phyloP scores from a whole-genome alignment of 2,329 filamentous ascomycete genomes.

The Ophiosphaerella herpotricha region DNA sequence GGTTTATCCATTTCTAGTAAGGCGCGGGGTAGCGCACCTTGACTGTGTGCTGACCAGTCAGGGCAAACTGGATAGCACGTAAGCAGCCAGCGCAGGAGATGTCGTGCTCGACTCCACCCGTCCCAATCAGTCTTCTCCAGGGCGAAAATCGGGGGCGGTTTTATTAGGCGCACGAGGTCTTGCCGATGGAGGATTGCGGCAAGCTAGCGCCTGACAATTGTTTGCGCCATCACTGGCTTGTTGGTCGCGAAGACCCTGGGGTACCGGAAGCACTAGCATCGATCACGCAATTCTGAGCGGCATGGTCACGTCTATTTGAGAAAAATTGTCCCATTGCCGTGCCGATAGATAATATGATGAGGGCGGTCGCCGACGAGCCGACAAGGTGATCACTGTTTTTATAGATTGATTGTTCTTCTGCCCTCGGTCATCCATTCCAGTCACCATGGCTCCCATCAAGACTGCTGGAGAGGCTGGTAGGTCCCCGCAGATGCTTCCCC shows the following conservation, averaged over 20 bases:
- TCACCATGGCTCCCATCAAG: constrained; percentile 47
- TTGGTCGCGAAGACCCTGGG: constrained; percentile 10
- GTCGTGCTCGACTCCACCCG: constrained; percentile 5
- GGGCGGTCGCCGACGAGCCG: constrained; percentile 36
- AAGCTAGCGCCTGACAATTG: constrained; percentile 11
- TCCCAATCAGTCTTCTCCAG: too few relatives aligned
- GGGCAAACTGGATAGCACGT: not conserved
- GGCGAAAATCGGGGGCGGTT: too few relatives aligned
- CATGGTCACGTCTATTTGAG: constrained; percentile 22
- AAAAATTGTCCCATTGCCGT: constrained; percentile 34
- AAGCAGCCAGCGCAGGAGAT: constrained; percentile 17
- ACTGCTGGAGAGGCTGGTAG: constrained; percentile 50
- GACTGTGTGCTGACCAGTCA: constrained; percentile 17
- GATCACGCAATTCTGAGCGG: constrained; percentile 25
- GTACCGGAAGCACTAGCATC: constrained; percentile 18
- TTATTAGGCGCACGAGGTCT: constrained; percentile 3
- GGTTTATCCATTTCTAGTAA: constrained; percentile 18
- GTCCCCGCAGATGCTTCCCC: constrained; percentile 30
- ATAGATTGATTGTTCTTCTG: constrained; percentile 20
- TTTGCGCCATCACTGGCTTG: constrained; percentile 18
- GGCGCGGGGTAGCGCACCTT: constrained; percentile 7
- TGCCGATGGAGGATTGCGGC: constrained; percentile 6
- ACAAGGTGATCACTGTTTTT: constrained; percentile 18
- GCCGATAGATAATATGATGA: constrained; percentile 26
- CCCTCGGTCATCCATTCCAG: constrained; percentile 26